Evolutionary conservation across 352 stramenopile genomes (phyloP), one percentile per base, ranked within the genome.

Genomic region (Phytophthora cajani): DNA sequence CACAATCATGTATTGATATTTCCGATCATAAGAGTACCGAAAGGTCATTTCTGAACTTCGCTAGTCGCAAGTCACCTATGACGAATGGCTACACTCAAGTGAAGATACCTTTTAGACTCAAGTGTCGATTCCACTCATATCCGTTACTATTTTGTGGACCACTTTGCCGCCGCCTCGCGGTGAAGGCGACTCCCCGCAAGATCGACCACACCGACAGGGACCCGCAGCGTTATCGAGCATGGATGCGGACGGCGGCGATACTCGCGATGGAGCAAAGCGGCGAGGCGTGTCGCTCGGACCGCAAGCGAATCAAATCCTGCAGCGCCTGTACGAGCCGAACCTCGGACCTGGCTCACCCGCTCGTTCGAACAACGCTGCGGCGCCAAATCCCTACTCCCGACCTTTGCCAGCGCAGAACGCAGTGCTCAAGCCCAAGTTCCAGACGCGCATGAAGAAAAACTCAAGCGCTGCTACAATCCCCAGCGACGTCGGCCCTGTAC

Each of bases 281-380:
- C 76, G 80, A 59, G 76, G 80, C 17, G 60, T 71, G 11, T 79
- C 81, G 23, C 69, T 89, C 40, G 84, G 81, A 1, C 81, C 82
- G 9, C 81, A 90, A 60, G 68, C 81, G 21, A 89, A 57, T 33
- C 70, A 90, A 40, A 92, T 92, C 61, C 69, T 90, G 36, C 84
- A 92, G 67, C 79, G 84, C 14, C 64, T 92, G 2, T 92, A 92
- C 30, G 84, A 90, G 49, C 84, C 84, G 4, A 81, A 89, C 30
- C 69, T 90, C 27, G 84, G 81, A 0, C 77, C 82, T 30, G 69
- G 51, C 2, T 67, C 71, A 14, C 30, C 54, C 11, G 38, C 49
- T n/a, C 49, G 33, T n/a, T 55, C 49, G 14, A 52, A 53, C 27
- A 33, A 62, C 33, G 14, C 19, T 40, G 19, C 21, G 14, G 27